Evolutionary conservation across 1,284 basidiomycete genomes (phyloP), one percentile per base, ranked within the genome.

Genomic region (Hymenochaete sp.): DNA sequence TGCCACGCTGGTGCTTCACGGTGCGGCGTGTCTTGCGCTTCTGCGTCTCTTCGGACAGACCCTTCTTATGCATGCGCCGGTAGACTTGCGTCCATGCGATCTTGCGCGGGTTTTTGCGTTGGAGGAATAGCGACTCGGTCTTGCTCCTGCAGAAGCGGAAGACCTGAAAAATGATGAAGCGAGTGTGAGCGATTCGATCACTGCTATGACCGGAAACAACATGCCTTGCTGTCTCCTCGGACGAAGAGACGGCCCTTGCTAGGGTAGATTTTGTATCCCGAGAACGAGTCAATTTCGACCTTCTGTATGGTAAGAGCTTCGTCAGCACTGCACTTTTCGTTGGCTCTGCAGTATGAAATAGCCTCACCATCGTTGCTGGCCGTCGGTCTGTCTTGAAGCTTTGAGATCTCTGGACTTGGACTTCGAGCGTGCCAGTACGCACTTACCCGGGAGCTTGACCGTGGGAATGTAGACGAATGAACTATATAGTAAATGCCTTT

Each of bases 11-110:
- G 76, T 93, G 85, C 78, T 98, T 98, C 63, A 98, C 91, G 54
- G 91, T 93, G 69, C 86, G 85, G 69, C 93, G 88, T 49, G 89
- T 90, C 59, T 93, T 88, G 78, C 96, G 97, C 92, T 98, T 98
- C 63, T 93, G 90, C 46, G 93, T 84, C 70, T 98, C 95, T 74
- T 98, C 95, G 45, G 93, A 93, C 66, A 98, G 81, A 67, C 93
- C 95, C 86, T 98, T 98, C 83, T 96, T 97, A 82, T 98, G 96
- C 84, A 97, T 93, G 60, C 92, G 86, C 59, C 95, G 88, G 82
- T 90, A 98, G 51, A 93, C 83, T 62, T 81, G 75, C 50, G 95
- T 98, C 96, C 95, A 98, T 56, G 95, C 88, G 70, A 98, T 93
- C 83, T 98, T 98, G 66, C 95, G 90, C 47, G 96, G 95, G 79